Percentiles rank a stretch among this genome's conserved stretches.
Conservation (phyloP, 176 grass and related monocot species). For the Ampelocalamus luodianensis region DNA sequence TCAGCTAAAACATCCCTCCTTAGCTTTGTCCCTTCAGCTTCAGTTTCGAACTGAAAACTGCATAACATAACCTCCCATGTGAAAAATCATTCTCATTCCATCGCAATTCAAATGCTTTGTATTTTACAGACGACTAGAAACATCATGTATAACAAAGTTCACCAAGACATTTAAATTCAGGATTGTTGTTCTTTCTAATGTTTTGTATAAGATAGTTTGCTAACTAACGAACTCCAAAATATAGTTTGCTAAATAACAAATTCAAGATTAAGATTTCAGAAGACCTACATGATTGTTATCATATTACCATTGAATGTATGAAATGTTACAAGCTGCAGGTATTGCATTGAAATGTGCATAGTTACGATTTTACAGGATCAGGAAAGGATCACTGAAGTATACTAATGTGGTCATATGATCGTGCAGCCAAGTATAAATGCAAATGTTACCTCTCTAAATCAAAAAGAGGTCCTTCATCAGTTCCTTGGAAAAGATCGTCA, state of each 20-base stretch:
- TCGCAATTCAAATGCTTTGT: not conserved
- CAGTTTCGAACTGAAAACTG: conserved; percentile 95
- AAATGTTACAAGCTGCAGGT: not conserved
- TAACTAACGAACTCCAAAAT: not conserved
- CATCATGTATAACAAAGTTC: not conserved
- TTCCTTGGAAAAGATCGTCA: conserved; percentile 94
- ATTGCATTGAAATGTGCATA: not conserved
- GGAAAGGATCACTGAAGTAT: not conserved
- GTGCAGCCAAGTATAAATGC: not conserved
- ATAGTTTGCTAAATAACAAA: not conserved
- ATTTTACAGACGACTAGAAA: conserved; percentile 4
- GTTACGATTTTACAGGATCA: not conserved
- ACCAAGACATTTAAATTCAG: not conserved
- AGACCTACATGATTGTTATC: not conserved
- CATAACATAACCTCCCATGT: conserved; percentile 28
- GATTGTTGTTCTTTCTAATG: not conserved
- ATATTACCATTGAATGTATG: not conserved
- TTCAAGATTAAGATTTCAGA: not conserved
- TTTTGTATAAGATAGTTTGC: not conserved
- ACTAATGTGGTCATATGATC: not conserved
- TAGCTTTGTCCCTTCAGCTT: conserved; percentile 70
- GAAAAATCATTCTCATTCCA: not conserved
- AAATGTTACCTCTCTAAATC: conserved; percentile 85
- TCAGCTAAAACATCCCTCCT: conserved; percentile 73
- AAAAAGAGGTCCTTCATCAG: conserved; percentile 91